Evolutionary conservation across 208 protist species (phyloP).

Genomic region (Leishmania turanica): DNA sequence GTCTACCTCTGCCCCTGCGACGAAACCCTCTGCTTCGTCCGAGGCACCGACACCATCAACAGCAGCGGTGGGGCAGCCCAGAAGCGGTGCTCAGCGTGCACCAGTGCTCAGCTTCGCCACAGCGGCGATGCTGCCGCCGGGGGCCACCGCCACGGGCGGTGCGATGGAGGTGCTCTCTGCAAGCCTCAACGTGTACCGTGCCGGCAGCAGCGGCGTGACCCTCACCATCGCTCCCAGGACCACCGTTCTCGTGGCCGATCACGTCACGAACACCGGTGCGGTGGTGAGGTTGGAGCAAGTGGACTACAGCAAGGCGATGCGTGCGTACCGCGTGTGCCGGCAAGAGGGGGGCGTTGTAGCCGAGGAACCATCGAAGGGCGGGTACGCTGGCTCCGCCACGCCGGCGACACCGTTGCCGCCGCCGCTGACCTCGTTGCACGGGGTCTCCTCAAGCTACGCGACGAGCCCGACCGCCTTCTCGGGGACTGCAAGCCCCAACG

Average conservation of each 20-base stretch:
- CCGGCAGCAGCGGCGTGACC: neutral
- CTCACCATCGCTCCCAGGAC: constrained; percentile 25
- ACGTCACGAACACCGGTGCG: constrained; percentile 63
- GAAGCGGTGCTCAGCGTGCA: neutral
- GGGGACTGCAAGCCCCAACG: neutral
- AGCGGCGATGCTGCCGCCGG: neutral
- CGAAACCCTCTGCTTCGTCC: neutral
- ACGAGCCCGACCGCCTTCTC: neutral
- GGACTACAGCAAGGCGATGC: constrained; percentile 79
- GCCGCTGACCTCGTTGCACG: neutral
- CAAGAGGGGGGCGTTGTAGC: constrained; percentile 20
- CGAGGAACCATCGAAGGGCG: neutral
- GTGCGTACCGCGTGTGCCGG: constrained; percentile 66
- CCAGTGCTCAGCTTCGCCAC: neutral
- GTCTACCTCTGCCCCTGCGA: neutral
- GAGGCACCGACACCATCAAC: neutral
- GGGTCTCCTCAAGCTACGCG: neutral
- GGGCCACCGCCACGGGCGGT: neutral
- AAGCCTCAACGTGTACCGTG: constrained; percentile 22
- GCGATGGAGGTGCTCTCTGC: constrained; percentile 13
- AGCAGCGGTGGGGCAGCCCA: neutral
- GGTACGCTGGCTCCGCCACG: neutral
- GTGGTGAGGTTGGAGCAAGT: constrained; percentile 64
- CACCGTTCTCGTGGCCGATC: constrained; percentile 38
- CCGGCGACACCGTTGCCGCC: neutral